Base-by-base conservation (phyloP, 148 eudicot species). In the Dianthus caryophyllus region DNA sequence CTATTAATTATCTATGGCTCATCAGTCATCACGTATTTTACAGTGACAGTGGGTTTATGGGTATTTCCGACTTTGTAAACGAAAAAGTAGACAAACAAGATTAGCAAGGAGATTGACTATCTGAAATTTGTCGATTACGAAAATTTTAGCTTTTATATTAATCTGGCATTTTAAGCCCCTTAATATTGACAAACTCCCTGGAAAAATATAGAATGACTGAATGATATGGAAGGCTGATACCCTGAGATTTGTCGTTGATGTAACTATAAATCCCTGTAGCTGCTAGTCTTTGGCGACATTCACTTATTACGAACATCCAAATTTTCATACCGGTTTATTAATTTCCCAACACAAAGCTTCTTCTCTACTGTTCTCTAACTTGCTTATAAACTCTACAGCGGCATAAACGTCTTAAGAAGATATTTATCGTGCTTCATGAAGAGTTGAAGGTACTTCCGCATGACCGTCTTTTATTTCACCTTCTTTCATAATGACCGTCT, bases 341-440 rank as follows among this genome's bases (percentile, higher is more conserved):
- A 11, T 53, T 17, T 44, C n/a, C 10, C 54, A 27, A 18, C 20
- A 13, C 15, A 44, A 27, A 13, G 41, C 21, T 41, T 39, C 52
- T 61, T 70, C 29, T 50, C 26, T 50, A 18, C 16, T n/a, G 21
- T 50, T n/a, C 50, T 54, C 15, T 25, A 43, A 69, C 61, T 24
- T 67, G 68, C 58, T 76, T 49, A 48, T 27, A 48, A 36, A 48
- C 71, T 75, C 9, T 78, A 84, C 93, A 94, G 99, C 86, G 81
- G 70, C 90, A 88, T 80, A 86, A 82, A 67, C 78, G 91, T 67
- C 81, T 83, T 66, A 94, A 94, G 84, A 94, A 88, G 65, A 84
- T 90, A 69, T 94, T 94, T 44, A 66, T 94, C 13, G 88, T 90
- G 82, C 96, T 94, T 81, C 95, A 94, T 81, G 86, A 90, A 76